A percentile compares a stretch with the other conserved stretches of the same genome.
Conservation (phyloP, 441 rosid species). For the Arabidopsis hybrid region DNA sequence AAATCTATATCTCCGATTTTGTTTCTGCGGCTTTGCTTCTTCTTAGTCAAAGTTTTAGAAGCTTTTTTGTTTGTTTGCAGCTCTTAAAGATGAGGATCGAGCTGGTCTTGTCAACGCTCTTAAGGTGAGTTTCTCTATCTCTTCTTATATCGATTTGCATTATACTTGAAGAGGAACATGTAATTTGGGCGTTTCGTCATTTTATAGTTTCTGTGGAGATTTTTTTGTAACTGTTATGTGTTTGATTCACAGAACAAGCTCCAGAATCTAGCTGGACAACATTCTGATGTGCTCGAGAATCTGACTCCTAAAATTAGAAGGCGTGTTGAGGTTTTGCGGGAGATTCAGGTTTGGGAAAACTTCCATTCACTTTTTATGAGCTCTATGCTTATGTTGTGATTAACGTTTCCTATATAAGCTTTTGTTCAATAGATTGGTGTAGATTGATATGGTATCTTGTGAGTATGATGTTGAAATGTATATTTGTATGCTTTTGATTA, state of each 20-base stretch:
- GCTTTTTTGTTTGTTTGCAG: conserved; percentile 43
- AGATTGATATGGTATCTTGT: conserved; percentile 1
- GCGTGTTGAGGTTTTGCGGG: conserved; percentile 85
- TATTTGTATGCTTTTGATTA: not conserved
- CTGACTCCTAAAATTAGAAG: conserved; percentile 69
- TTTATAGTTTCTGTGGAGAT: conserved; percentile 1
- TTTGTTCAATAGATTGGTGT: not conserved
- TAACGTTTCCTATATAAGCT: not conserved
- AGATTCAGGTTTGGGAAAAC: conserved; percentile 66
- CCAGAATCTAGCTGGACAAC: conserved; percentile 82
- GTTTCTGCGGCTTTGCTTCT: not conserved
- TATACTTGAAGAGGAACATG: not conserved
- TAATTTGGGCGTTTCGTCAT: conserved; percentile 1
- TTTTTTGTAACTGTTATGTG: conserved; percentile 27
- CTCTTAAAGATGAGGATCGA: conserved; percentile 75
- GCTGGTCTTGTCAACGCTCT: conserved; percentile 81
- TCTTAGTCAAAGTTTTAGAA: not conserved
- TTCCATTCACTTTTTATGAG: not conserved
- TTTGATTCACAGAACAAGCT: conserved; percentile 63
- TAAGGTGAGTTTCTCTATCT: conserved; percentile 53
- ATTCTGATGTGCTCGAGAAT: conserved; percentile 70
- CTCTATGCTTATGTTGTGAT: not conserved
- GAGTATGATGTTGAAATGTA: not conserved
- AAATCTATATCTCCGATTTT: conserved; percentile 10
- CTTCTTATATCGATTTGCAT: not conserved